Conservation (phyloP, 768 basidiomycete genomes). For the Trametes sanguinea region DNA sequence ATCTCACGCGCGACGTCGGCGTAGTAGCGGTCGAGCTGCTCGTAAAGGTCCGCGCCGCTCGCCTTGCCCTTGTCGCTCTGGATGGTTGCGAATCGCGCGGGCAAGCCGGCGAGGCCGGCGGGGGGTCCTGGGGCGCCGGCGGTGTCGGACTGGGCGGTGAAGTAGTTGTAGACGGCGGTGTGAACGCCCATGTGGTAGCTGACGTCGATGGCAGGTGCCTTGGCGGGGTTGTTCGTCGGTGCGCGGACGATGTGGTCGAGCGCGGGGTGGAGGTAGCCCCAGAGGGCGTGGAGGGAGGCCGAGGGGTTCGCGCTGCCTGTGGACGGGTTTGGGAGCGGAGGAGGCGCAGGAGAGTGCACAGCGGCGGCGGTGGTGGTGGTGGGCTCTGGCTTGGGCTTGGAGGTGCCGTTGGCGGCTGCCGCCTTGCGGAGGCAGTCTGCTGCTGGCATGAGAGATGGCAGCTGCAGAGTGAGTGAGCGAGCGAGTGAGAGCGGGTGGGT, state of each 20-base stretch:
- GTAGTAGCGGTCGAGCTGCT: constrained; percentile 72
- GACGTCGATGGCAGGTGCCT: constrained; percentile 71
- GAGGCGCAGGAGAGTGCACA: constrained; percentile 2
- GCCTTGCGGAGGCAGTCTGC: neutral
- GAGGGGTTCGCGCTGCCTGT: constrained; percentile 66
- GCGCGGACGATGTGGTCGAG: constrained; percentile 75
- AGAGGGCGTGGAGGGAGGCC: constrained; percentile 68
- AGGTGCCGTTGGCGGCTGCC: constrained; percentile 4
- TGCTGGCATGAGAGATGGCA: constrained; percentile 12
- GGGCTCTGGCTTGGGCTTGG: constrained; percentile 3
- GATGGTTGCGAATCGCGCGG: constrained; percentile 16
- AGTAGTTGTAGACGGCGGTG: constrained; percentile 84
- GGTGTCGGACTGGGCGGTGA: constrained; percentile 45
- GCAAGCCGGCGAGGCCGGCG: constrained; percentile 20
- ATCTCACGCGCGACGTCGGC: constrained; percentile 61
- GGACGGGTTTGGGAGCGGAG: constrained; percentile 33
- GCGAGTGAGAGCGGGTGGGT: neutral
- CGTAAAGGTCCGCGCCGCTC: constrained; percentile 71
- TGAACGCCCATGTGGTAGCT: constrained; percentile 76
- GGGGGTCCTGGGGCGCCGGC: constrained; percentile 28
- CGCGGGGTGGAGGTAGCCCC: constrained; percentile 76
- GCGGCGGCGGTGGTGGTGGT: neutral
- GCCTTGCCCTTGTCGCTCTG: constrained; percentile 36
- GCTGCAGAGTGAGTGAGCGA: neutral
- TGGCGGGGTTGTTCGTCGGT: constrained; percentile 58